Base-by-base conservation (phyloP, 768 basidiomycete genomes). In the Pholiota microspora region DNA sequence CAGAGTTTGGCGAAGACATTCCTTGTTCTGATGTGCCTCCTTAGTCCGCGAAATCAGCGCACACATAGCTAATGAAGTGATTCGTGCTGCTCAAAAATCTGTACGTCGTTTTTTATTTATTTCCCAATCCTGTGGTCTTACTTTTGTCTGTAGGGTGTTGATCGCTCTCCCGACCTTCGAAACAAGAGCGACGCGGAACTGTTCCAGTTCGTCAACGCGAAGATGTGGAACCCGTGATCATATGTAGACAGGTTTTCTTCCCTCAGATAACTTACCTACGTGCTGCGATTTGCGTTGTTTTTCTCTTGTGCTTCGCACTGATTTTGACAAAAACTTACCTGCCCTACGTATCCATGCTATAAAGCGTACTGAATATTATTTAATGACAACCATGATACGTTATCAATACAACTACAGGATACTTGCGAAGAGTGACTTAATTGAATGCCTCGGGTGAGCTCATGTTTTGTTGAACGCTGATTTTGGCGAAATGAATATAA, bases 1-100 rank as follows among this genome's bases (percentile, higher is more conserved):
- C n/a, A n/a, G n/a, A n/a, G n/a, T n/a, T n/a, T n/a, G n/a, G n/a
- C n/a, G n/a, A n/a, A n/a, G n/a, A n/a, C n/a, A n/a, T n/a, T n/a
- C n/a, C n/a, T n/a, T n/a, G n/a, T 24, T 21, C 48, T 25, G 45
- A 49, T 51, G 27, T 25, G 54, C 40, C 8, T 13, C 27, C 45
- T 46, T 51, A 79, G 79, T 97, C 59, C 80, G 94, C 29, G 91
- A 94, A 66, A 93, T 96, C 63, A 89, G 87, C 61, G 82, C 82
- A 1, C 67, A 77, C 49, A 89, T 97, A 55, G 89, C 92, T 12
- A 73, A 74, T 52, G 73, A 77, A 40, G 92, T 96, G 54, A 88
- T 95, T 64, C 83, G 86, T 51, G 79, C 83, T 34, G 92, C 93
- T 32, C 93, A 95, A 69, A 77, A 82, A 54, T 85, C 85, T 55